Base-by-base conservation (phyloP, 1,139 yeast genomes). In the Yamadazyma diospyri region DNA sequence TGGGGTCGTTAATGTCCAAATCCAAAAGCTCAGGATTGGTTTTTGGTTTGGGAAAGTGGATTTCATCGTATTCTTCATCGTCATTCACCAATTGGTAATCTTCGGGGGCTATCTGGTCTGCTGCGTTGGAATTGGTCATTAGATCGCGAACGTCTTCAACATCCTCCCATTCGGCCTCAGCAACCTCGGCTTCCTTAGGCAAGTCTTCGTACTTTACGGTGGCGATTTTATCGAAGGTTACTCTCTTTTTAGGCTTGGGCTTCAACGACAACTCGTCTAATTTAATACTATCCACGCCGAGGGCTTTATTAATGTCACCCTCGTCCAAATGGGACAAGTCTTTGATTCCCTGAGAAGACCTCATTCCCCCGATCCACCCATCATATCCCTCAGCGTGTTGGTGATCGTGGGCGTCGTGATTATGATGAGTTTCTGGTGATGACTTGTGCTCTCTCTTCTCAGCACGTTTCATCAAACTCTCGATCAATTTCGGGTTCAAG, bases 341-440 rank as follows among this genome's bases (percentile, higher is more conserved):
- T 6, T 48, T 34, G 28, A 56, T 31, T 3, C 72, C 69, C 3
- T 58, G 52, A 10, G 58, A 54, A 5, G 71, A 60, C 38, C 58
- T 68, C 38, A 64, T 62, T 2, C 83, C 82, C n/a, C 89, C 89
- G 29, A 81, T 78, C 88, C 88, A 79, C 5, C 81, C 77, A 29
- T 77, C 78, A 38, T 72, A 72, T 10, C 88, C 86, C 50, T 81
- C 85, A 2, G 81, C 76, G 35, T 76, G 81, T 1, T 65, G 61
- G 38, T 70, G 61, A 33, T 44, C 51, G 10, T 39, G 45, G 30
- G 43, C 54, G 11, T 44, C 39, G 16, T 27, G 29, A 19, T 27
- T 10, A 17, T 26, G 22, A 17, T 4, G 6, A 29, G 43, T 10
- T 19, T 19, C 7, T 4, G 27, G 4, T 4, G 11, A 14, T 10